Base-by-base conservation (phyloP, 2,329 filamentous ascomycete species). In the Scytalidium sp. region DNA sequence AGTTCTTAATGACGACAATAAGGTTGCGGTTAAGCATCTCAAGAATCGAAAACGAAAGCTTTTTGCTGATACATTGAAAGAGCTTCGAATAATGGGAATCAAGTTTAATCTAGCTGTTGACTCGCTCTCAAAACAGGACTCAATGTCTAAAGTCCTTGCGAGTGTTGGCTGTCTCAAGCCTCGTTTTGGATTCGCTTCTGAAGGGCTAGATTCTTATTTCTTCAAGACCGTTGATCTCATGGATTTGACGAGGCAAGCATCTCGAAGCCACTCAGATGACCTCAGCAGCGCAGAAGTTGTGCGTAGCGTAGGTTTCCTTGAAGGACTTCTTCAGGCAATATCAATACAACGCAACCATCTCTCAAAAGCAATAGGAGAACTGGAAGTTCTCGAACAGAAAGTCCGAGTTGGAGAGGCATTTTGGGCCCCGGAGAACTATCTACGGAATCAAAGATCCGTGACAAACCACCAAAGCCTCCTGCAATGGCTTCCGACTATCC, bases 41-140 rank as follows among this genome's bases (percentile, higher is more conserved):
- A 97, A 97, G 74, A 84, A 83, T 2, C 82, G 90, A 60, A 99
- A 99, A 71, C 84, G 90, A 41, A 92, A 91, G 59, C 79, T 97
- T 13, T 94, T 96, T 60, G 88, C 90, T 1, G 93, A 97, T 59
- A 92, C 88, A 0, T 73, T 99, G 55, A 92, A 89, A 62, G 82
- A 85, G 19, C 73, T 97, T 22, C 84, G 90, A 29, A 81, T 86
- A 50, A 97, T 99, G 93, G 94, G 94, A 3, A 81, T 99, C 60
- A 87, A 86, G 60, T 84, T 85, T 46, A 97, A 96, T 63, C 75
- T 96, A 15, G 84, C 87, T 56, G 84, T 83, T 13, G 83, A 88
- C 62, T 76, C 86, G 41, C 75, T 97, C 17, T 78, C 80, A 36
- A 82, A 83, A 47, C 94, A 99, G 67, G 76, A 80, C 22, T 87